phyloP scores from a whole-genome alignment of 352 stramenopile species.

The Pythium dissotocum region DNA sequence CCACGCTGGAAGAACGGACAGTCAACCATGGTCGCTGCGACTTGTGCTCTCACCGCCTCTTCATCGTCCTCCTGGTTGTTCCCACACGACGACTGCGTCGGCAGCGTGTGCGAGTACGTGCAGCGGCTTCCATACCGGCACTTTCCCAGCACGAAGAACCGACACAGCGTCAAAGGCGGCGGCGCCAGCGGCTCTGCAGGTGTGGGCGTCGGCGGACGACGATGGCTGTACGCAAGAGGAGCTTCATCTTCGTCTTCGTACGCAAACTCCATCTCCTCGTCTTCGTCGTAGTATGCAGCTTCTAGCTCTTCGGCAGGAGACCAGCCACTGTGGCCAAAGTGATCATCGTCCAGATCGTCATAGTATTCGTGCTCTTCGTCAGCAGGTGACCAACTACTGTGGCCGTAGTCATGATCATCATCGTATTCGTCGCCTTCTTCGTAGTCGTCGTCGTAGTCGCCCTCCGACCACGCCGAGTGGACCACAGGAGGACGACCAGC shows the following conservation, averaged over 20 bases:
- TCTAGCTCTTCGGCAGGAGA: neutral
- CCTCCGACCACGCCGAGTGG: neutral
- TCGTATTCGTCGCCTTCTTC: neutral
- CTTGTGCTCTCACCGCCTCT: conserved; percentile 35
- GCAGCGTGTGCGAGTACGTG: conserved; percentile 69
- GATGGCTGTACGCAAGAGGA: conserved; percentile 11
- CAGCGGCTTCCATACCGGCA: conserved; percentile 71
- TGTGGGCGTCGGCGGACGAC: neutral
- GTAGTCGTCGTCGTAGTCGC: conserved; percentile 3
- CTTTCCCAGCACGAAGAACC: conserved; percentile 80
- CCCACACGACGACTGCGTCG: conserved; percentile 24
- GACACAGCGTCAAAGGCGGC: conserved; percentile 46
- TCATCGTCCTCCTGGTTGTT: conserved; percentile 22
- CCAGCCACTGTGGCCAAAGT: neutral
- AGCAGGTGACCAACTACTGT: neutral
- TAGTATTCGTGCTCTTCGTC: neutral
- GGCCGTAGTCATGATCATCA: neutral
- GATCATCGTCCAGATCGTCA: conserved; percentile 1
- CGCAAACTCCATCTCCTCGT: conserved; percentile 19
- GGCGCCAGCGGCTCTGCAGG: conserved; percentile 17
- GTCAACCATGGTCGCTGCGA: conserved; percentile 62
- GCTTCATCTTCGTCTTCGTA: conserved; percentile 3
- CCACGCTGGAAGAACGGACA: conserved; percentile 75
- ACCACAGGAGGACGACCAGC: neutral
- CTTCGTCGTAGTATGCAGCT: neutral